Percentiles rank a stretch among this genome's conserved stretches.
These are phyloP conservation scores for Leishmania turanica DNA, from an alignment of 208 protist species.

Conservation along the genomic window DNA sequence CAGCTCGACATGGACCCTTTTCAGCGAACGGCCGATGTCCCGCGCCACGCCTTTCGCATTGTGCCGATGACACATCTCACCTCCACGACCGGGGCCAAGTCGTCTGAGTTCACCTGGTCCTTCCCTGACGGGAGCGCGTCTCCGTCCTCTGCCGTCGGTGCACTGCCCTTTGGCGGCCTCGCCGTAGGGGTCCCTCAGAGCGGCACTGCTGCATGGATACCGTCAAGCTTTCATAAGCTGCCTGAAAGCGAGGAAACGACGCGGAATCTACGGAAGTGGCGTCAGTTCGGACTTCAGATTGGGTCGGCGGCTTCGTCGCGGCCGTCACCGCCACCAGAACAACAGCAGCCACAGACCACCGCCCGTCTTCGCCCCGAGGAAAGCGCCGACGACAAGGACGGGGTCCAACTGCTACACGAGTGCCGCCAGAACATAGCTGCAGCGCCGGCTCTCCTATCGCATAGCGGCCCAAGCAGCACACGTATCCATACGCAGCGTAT, in stretches of 20 bases:
- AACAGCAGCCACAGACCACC: not conserved
- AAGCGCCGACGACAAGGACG: not conserved
- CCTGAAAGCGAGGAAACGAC: not conserved
- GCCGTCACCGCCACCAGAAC: not conserved
- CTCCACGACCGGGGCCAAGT: not conserved
- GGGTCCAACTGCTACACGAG: not conserved
- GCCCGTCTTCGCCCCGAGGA: not conserved
- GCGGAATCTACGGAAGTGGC: constrained; percentile 29
- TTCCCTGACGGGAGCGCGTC: not conserved
- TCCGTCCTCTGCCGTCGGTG: not conserved
- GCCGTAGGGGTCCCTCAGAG: not conserved
- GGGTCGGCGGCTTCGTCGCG: not conserved
- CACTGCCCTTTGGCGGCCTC: not conserved
- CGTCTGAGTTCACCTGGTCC: not conserved
- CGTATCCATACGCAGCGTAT: not conserved
- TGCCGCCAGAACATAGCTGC: not conserved
- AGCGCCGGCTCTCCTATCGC: not conserved
- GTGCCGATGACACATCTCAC: constrained; percentile 36
- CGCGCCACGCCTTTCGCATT: constrained; percentile 11
- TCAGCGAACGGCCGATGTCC: constrained; percentile 5
- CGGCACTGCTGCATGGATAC: not conserved
- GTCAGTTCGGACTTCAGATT: constrained; percentile 31
- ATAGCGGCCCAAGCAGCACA: not conserved
- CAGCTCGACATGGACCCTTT: constrained; percentile 31
- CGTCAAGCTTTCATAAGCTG: not conserved